phyloP scores from a whole-genome alignment of 2,329 filamentous ascomycete species.

The Talaromyces sp. region DNA sequence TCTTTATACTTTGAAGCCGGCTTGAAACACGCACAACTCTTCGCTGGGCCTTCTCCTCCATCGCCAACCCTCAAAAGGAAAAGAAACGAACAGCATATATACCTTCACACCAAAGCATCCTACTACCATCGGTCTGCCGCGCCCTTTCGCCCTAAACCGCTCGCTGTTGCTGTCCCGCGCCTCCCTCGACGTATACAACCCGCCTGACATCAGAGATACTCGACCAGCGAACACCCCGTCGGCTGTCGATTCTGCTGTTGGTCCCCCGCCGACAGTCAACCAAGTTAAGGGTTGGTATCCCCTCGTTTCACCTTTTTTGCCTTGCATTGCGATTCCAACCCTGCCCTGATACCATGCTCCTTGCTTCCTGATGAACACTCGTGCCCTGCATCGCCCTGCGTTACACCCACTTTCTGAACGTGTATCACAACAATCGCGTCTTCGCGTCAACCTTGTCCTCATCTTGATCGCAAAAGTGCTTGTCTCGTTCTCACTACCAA shows the following conservation, averaged over 20 bases:
- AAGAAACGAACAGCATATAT: background rate
- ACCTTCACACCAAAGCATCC: background rate
- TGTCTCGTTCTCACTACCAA: background rate
- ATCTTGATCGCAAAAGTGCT: background rate
- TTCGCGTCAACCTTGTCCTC: background rate
- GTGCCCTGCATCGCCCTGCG: background rate
- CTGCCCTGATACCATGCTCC: background rate
- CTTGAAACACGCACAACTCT: background rate
- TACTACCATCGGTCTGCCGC: background rate
- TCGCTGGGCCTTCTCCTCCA: background rate
- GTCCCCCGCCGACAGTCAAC: background rate
- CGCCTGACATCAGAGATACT: background rate
- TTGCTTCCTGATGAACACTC: background rate
- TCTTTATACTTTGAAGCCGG: background rate
- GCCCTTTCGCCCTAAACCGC: background rate
- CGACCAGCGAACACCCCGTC: background rate
- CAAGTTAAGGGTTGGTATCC: slow-evolving; percentile 8
- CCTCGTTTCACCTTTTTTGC: background rate
- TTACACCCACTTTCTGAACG: background rate
- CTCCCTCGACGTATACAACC: background rate
- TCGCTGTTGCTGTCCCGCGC: background rate
- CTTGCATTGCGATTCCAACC: slow-evolving; percentile 4
- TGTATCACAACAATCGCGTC: background rate
- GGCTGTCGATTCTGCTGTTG: background rate
- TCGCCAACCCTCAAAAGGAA: background rate